phyloP scores from a whole-genome alignment of 163 green algal species.

The Prototheca cutis region DNA sequence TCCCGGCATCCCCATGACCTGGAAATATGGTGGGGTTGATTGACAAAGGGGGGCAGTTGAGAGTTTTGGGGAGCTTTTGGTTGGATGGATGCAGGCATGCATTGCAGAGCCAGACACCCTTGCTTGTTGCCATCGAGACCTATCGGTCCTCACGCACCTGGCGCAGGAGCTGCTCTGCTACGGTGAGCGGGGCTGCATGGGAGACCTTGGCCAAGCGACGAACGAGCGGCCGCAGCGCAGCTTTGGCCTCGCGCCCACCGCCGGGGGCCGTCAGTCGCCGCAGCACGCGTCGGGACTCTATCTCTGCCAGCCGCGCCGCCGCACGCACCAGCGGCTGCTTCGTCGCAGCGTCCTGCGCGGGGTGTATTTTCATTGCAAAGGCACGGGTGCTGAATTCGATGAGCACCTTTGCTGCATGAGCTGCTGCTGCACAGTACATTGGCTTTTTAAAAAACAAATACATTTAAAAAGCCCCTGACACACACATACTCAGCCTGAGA shows the following conservation, averaged over 20 bases:
- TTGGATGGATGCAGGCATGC: no score
- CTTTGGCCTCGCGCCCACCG: constrained; percentile 41
- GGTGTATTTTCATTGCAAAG: no score
- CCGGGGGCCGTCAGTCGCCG: constrained; percentile 37
- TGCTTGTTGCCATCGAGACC: no score
- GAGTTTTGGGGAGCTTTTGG: no score
- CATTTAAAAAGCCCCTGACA: no score
- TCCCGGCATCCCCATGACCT: constrained; percentile 46
- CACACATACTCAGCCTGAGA: no score
- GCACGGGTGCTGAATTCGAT: no score
- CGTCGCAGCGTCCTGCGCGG: constrained; percentile 5
- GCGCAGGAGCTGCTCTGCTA: constrained; percentile 53
- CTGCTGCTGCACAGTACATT: no score
- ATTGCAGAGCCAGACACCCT: no score
- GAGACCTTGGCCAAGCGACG: constrained; percentile 60
- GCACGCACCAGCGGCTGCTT: constrained; percentile 21
- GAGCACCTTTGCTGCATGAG: no score
- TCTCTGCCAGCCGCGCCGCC: constrained; percentile 35
- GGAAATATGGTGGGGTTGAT: background rate
- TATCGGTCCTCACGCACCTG: constrained; percentile 44
- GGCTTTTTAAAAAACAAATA: no score
- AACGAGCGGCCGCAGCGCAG: constrained; percentile 39
- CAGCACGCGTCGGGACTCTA: constrained; percentile 38
- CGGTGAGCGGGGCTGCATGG: constrained; percentile 50
- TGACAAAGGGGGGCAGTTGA: background rate